Conservation (phyloP, 2,329 filamentous ascomycete species). For the Trichoderma pleuroti region DNA sequence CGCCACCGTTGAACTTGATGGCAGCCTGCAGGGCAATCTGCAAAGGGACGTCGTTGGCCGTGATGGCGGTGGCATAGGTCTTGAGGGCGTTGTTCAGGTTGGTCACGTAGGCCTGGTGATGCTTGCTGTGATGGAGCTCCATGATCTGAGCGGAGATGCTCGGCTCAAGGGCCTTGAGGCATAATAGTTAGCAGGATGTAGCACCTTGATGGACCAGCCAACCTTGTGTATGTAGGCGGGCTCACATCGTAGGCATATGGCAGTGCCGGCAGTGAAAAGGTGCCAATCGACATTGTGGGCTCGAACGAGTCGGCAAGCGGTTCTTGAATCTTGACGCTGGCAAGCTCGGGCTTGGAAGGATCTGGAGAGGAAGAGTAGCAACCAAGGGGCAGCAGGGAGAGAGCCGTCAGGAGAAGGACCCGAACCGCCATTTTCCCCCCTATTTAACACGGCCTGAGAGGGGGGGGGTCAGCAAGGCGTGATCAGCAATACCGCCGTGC, state of each 20-base stretch:
- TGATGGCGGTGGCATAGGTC: conserved; percentile 55
- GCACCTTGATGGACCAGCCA: conserved; percentile 17
- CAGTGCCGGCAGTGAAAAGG: conserved; percentile 61
- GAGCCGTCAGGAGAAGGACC: not conserved
- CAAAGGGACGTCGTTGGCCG: conserved; percentile 55
- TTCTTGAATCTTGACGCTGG: not conserved
- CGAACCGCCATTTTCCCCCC: not conserved
- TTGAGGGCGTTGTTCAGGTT: conserved; percentile 67
- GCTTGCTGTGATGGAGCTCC: conserved; percentile 75
- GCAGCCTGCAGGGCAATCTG: conserved; percentile 66
- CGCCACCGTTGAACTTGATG: conserved; percentile 86
- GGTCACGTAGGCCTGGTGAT: conserved; percentile 75
- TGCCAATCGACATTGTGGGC: conserved; percentile 36
- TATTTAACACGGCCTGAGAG: not conserved
- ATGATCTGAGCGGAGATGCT: conserved; percentile 76
- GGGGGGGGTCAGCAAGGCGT: conserved; percentile 1
- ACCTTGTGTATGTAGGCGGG: conserved; percentile 21
- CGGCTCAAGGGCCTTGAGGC: conserved; percentile 62
- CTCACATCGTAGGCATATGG: conserved; percentile 69
- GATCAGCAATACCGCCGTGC: not conserved
- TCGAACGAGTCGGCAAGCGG: not conserved
- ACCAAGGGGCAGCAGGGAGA: conserved; percentile 7
- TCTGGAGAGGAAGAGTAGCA: conserved; percentile 8
- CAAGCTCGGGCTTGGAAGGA: conserved; percentile 6
- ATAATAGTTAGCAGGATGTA: conserved; percentile 44